Evolutionary conservation across 2,329 filamentous ascomycete genomes (phyloP).

Genomic region (Stemphylium beticola): DNA sequence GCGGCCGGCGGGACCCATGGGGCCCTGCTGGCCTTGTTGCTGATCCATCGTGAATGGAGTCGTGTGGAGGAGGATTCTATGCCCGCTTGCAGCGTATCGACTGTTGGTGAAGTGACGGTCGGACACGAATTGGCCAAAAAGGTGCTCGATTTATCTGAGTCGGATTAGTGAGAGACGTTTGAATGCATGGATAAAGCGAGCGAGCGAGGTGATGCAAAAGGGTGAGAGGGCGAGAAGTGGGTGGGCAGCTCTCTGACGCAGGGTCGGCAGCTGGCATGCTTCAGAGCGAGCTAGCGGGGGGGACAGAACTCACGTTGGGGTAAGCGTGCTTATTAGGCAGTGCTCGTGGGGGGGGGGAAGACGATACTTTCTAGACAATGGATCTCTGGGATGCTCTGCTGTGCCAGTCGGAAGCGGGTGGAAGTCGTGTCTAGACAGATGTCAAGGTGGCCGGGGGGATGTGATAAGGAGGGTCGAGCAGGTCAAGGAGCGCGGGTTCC

Average conservation of each 20-base stretch:
- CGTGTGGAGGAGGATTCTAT: constrained; percentile 30
- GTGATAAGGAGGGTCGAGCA: constrained; percentile 46
- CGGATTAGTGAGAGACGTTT: constrained; percentile 22
- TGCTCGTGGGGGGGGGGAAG: constrained; percentile 25
- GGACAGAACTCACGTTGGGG: constrained; percentile 34
- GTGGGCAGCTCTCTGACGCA: constrained; percentile 20
- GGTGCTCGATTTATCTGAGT: constrained; percentile 33
- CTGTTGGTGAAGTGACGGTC: constrained; percentile 34
- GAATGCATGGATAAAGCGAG: neutral
- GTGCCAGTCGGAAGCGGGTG: constrained; percentile 36
- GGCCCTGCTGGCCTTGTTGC: constrained; percentile 61
- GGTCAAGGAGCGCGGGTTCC: constrained; percentile 50
- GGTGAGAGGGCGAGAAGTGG: constrained; percentile 7
- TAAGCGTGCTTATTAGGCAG: constrained; percentile 25
- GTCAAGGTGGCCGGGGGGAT: constrained; percentile 16
- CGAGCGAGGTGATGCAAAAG: neutral
- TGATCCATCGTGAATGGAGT: constrained; percentile 52
- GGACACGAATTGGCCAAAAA: constrained; percentile 31
- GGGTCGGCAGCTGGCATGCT: constrained; percentile 25
- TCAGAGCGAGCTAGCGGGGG: constrained; percentile 36
- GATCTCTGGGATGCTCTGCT: constrained; percentile 26
- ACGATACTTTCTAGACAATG: constrained; percentile 42
- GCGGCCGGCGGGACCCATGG: constrained; percentile 77
- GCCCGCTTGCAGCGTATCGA: constrained; percentile 28
- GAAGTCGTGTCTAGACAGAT: constrained; percentile 23